Conservation (phyloP, 371 early-diverging fungal species). For the Lichtheimia ornata region DNA sequence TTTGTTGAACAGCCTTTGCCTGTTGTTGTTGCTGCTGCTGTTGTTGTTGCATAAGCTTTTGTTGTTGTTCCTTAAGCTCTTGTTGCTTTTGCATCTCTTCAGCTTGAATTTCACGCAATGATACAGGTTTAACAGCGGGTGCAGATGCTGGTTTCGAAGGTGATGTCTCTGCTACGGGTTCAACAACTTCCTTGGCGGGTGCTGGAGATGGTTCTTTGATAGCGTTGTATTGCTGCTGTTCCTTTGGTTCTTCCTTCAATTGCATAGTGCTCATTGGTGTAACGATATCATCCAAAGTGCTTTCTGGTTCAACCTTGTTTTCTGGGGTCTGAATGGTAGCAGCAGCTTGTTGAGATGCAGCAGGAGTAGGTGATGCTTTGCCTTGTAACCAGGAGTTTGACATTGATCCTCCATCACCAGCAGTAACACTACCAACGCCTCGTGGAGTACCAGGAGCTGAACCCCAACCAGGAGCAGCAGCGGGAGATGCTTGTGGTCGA, state of each 20-base stretch:
- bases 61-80: constrained; percentile 26
- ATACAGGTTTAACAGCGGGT: constrained; percentile 31
- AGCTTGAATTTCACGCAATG: constrained; percentile 51
- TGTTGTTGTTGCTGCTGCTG: constrained; percentile 28
- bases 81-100: constrained; percentile 48
- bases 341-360: constrained; percentile 32
- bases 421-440: constrained; percentile 3
- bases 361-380: constrained; percentile 34
- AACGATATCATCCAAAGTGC: background rate
- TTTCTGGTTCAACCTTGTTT: background rate
- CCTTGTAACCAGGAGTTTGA: background rate
- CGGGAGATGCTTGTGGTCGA: constrained; percentile 9
- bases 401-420: background rate
- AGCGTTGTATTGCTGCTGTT: too few relatives aligned
- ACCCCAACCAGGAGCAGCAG: constrained; percentile 22
- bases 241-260: constrained; percentile 1
- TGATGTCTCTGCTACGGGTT: background rate
- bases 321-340: constrained; percentile 10
- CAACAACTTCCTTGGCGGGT: background rate
- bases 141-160: constrained; percentile 1
- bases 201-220: background rate
- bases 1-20: constrained; percentile 1
- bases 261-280: constrained; percentile 2
- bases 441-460: constrained; percentile 48
- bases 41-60: constrained; percentile 5